Base-by-base conservation (phyloP, 2,329 filamentous ascomycete species). In the Dendrostoma leiphaemia region DNA sequence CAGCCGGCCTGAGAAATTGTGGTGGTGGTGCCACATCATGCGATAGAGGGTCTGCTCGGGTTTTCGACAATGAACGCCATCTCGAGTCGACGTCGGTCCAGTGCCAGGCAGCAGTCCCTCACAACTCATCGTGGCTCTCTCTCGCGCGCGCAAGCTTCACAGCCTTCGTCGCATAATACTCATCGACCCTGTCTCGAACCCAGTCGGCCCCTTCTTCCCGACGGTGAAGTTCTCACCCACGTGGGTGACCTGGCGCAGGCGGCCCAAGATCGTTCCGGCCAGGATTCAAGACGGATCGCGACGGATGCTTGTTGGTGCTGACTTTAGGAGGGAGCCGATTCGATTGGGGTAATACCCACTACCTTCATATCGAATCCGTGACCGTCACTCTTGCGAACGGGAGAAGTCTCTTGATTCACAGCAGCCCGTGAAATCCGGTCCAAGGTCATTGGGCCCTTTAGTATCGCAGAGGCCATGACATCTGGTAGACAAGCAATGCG, bases 231-330 rank as follows among this genome's bases (percentile, higher is more conserved):
- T 2, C 67, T 80, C 13, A 66, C 79, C 47, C 75, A 80, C 54
- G 73, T 75, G 0, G 76, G 77, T 19, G 75, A 80, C 56, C 66
- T 80, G n/a, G 76, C 74, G 1, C 64, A 74, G 48, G 65, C 66
- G 53, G 6, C 60, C 73, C 62, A 79, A 79, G 59, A 64, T 79
- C 38, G 67, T 77, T 4, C 63, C 79, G 6, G 75, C 70, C 15
- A 77, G 76, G 3, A 80, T 79, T 49, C 76, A 78, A 54, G 74
- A 78, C 17, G 29, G 37, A 24, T 24, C 37, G 3, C 28, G n/a
- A n/a, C n/a, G n/a, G n/a, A n/a, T n/a, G n/a, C n/a, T n/a, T n/a
- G n/a, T n/a, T n/a, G n/a, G n/a, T n/a, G n/a, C n/a, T n/a, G n/a
- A n/a, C n/a, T n/a, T n/a, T n/a, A n/a, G n/a, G n/a, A n/a, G n/a